These are phyloP conservation scores for Lentinula guzmanii DNA, from an alignment of 768 basidiomycete genomes.

Conservation along the genomic window DNA sequence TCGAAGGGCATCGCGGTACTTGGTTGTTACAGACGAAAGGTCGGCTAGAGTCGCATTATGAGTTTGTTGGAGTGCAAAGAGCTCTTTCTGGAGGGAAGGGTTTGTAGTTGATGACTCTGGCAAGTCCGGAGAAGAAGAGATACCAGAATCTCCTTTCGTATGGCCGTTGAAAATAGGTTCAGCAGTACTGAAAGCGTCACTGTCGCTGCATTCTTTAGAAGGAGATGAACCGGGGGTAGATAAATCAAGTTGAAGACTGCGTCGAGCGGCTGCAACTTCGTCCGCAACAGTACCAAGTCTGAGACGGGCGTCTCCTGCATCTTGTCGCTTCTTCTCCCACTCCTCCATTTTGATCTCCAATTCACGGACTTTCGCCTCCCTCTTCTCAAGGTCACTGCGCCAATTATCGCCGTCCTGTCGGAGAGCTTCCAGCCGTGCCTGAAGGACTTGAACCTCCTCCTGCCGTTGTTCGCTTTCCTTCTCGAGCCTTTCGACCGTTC, in stretches of 20 bases:
- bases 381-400: constrained; percentile 77
- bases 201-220: constrained; percentile 9
- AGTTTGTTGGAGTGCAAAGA: constrained; percentile 72
- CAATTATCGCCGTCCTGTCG: constrained; percentile 75
- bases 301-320: constrained; percentile 58
- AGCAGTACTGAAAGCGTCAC: not conserved
- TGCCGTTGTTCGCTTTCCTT: constrained; percentile 68
- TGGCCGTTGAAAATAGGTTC: constrained; percentile 3
- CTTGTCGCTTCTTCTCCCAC: constrained; percentile 68
- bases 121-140: constrained; percentile 17
- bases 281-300: constrained; percentile 64
- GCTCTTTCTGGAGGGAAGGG: constrained; percentile 47
- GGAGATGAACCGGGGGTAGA: constrained; percentile 16
- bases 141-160: constrained; percentile 13
- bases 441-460: constrained; percentile 64
- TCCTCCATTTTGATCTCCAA: constrained; percentile 76
- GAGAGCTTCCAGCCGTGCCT: constrained; percentile 63
- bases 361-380: constrained; percentile 70
- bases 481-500: constrained; percentile 73
- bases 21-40: constrained; percentile 67
- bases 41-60: constrained; percentile 78
- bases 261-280: constrained; percentile 67
- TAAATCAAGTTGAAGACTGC: constrained; percentile 52
- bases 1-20: constrained; percentile 84
- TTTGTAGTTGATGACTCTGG: constrained; percentile 22